Conservation (phyloP, 306 rosid genomes). For the Malus orientalis region DNA sequence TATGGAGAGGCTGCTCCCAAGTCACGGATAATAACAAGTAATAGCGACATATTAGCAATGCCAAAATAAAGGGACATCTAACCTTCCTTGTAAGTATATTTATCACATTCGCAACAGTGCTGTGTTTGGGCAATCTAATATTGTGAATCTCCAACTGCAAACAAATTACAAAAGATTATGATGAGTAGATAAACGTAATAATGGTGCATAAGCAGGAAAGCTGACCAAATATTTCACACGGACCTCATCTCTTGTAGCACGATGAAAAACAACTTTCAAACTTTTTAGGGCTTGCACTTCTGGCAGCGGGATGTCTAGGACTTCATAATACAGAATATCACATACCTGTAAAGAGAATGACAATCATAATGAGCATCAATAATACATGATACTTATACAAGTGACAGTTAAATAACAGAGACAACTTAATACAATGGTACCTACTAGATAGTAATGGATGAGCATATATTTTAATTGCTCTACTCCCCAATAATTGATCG, state of each 20-base stretch:
- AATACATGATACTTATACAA: neutral
- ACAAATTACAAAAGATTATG: constrained; percentile 11
- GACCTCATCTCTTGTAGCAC: constrained; percentile 74
- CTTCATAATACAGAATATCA: constrained; percentile 68
- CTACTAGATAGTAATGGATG: constrained; percentile 61
- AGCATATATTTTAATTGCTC: constrained; percentile 77
- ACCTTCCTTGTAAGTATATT: constrained; percentile 60
- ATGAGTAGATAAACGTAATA: no score
- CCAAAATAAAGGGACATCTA: neutral
- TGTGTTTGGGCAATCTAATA: constrained; percentile 68
- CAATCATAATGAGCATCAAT: constrained; percentile 8
- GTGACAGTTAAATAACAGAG: neutral
- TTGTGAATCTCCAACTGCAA: constrained; percentile 60
- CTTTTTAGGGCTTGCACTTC: constrained; percentile 68
- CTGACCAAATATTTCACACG: constrained; percentile 7
- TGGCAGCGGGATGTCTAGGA: constrained; percentile 78
- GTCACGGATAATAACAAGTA: no score
- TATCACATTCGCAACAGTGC: constrained; percentile 62
- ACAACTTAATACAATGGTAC: constrained; percentile 1
- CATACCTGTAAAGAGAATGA: constrained; percentile 39
- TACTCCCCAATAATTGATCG: constrained; percentile 63
- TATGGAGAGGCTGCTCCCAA: no score
- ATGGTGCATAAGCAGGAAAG: no score
- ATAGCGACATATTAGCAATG: no score
- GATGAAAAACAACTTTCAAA: constrained; percentile 75